Percentiles rank a stretch among this genome's conserved stretches.
Evolutionary conservation across 495 filamentous ascomycete genomes (phyloP).

Genomic region (Emericellopsis terricola): DNA sequence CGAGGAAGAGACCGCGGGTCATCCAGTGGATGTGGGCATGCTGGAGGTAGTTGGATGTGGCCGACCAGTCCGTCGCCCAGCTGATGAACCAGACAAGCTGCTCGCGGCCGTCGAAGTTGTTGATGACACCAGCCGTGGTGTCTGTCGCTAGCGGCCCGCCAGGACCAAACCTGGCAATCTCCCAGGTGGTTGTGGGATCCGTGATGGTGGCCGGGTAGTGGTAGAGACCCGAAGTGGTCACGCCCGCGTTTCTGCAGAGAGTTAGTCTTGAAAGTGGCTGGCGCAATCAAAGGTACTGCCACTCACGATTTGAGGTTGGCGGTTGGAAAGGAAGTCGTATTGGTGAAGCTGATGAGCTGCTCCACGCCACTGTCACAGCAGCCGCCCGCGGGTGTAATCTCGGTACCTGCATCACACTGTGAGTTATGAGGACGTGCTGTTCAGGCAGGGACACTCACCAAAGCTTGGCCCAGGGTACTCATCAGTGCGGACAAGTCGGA

Average conservation of each 20-base stretch:
- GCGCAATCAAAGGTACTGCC: no score
- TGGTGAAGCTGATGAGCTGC: constrained; percentile 31
- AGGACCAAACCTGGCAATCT: constrained; percentile 33
- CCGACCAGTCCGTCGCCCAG: constrained; percentile 37
- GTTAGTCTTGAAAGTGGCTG: not conserved
- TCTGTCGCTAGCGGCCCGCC: constrained; percentile 7
- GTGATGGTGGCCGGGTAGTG: constrained; percentile 40
- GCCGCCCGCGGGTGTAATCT: constrained; percentile 9
- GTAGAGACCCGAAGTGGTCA: constrained; percentile 35
- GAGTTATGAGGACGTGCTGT: no score
- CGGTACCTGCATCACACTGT: not conserved
- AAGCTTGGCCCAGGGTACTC: constrained; percentile 34
- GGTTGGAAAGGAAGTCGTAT: constrained; percentile 28
- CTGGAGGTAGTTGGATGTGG: constrained; percentile 35
- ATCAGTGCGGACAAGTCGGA: constrained; percentile 43
- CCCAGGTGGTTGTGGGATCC: constrained; percentile 31
- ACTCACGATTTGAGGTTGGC: constrained; percentile 24
- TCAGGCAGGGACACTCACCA: no score
- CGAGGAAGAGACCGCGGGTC: constrained; percentile 36
- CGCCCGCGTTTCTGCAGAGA: constrained; percentile 12
- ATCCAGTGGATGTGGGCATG: constrained; percentile 49
- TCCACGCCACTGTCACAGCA: constrained; percentile 28
- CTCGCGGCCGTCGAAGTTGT: constrained; percentile 35
- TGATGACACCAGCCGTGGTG: constrained; percentile 42
- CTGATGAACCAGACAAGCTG: constrained; percentile 44